phyloP scores from a whole-genome alignment of 164 flowering plant genomes.

The Vitis riparia region DNA sequence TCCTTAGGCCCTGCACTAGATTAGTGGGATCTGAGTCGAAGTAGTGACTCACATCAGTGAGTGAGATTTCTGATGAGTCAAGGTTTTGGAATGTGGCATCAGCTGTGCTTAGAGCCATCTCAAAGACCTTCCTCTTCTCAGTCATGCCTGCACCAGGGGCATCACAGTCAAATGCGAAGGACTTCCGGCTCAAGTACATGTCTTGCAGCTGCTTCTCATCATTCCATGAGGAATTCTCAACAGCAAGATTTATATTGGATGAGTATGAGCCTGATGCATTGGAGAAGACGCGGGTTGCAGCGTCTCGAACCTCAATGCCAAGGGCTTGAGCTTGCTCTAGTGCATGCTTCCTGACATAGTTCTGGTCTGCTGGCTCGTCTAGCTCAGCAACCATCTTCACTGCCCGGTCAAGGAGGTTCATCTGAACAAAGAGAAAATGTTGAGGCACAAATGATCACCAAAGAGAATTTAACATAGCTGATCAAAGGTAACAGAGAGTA shows the following conservation, averaged over 20 bases:
- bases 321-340: conserved; percentile 76
- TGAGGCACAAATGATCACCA: not conserved
- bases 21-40: conserved; percentile 99
- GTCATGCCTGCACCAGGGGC: conserved; percentile 96
- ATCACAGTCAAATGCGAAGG: conserved; percentile 91
- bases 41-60: conserved; percentile 98
- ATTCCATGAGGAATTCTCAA: conserved; percentile 97
- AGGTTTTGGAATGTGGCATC: conserved; percentile 99
- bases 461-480: not conserved
- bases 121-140: conserved; percentile 89
- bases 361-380: conserved; percentile 87
- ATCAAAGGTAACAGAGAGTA: not conserved
- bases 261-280: conserved; percentile 99
- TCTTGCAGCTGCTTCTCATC: conserved; percentile 99
- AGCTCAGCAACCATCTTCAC: conserved; percentile 98
- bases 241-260: conserved; percentile 93
- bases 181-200: conserved; percentile 97
- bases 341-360: conserved; percentile 93
- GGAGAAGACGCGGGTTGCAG: conserved; percentile 92
- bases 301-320: conserved; percentile 76
- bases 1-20: conserved; percentile 83
- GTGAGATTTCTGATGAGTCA: conserved; percentile 95
- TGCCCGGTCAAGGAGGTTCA: conserved; percentile 97
- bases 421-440: conserved; percentile 37
- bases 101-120: conserved; percentile 95